Percentiles rank a stretch among this genome's conserved stretches.
These are phyloP conservation scores for Blastocystis sp. DNA, from an alignment of 352 stramenopile species.

Conservation along the genomic window DNA sequence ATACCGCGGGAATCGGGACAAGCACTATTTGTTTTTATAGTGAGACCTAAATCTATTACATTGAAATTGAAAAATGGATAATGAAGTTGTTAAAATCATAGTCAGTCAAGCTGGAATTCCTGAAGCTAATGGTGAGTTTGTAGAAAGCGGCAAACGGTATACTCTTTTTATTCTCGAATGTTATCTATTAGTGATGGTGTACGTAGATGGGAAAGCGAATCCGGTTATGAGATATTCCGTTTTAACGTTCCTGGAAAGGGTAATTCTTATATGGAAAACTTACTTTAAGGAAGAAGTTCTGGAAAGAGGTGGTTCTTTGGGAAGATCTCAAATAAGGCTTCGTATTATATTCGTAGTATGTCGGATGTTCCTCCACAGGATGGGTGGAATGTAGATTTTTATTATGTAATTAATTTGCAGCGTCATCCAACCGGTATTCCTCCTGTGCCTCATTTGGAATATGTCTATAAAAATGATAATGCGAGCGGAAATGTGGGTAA, in stretches of 20 bases:
- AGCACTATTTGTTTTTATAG: not conserved
- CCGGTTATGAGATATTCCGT: slow-evolving; percentile 49
- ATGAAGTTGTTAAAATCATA: slow-evolving; percentile 2
- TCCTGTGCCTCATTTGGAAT: not conserved
- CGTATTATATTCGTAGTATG: not conserved
- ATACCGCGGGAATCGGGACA: not conserved
- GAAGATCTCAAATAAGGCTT: slow-evolving; percentile 2
- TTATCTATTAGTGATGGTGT: slow-evolving; percentile 12
- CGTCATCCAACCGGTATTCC: slow-evolving; percentile 5
- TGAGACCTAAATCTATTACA: not conserved
- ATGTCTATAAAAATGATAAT: not conserved
- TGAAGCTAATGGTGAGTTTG: slow-evolving; percentile 4
- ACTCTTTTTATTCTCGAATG: not conserved
- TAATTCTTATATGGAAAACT: not conserved
- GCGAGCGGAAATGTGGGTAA: not conserved
- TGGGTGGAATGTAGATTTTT: not conserved
- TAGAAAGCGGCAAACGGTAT: slow-evolving; percentile 4
- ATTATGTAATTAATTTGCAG: not conserved
- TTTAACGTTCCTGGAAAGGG: slow-evolving; percentile 55
- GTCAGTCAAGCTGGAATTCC: not conserved
- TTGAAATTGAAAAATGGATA: not conserved
- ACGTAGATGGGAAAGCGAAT: slow-evolving; percentile 24
- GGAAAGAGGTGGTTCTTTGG: slow-evolving; percentile 17
- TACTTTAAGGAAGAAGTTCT: not conserved
- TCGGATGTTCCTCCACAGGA: not conserved